Evolutionary conservation across 148 eudicot genomes (phyloP), one percentile per base, ranked within the genome.

Genomic region (Camellia lanceoleosa): DNA sequence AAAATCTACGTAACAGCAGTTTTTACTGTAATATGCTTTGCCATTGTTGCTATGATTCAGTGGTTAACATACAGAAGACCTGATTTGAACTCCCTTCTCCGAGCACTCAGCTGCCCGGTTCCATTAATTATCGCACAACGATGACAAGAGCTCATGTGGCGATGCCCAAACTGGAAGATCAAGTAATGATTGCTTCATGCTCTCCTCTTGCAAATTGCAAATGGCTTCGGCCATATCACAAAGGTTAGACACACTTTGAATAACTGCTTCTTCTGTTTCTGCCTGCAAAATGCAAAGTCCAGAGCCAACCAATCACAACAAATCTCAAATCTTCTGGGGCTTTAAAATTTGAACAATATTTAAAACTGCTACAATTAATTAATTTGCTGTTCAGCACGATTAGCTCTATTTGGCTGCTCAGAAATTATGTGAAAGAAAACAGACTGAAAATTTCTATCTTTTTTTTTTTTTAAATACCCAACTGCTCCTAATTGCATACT

Each of bases 161-260:
- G 89, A 85, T 43, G 71, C 66, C 97, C 97, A 92, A 47, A 91
- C 69, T 0, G 91, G 91, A 68, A 92, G 90, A 81, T 91, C 86
- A 30, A 86, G 23, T 30, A 88, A 78, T 20, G 78, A 80, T 46
- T 84, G 84, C 61, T 78, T 88, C 52, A 46, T 52, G 61, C 69
- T 84, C 70, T 92, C 89, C 71, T 93, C 94, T 19, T 89, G 84
- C 61, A 78, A 82, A 69, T 73, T 78, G 73, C 92, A 90, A 49
- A 93, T 62, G 68, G 87, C 86, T 78, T 93, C 92, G 1, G 90
- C 92, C 71, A 84, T 82, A 77, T 91, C 91, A 75, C 97, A 93
- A 38, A 93, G 87, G 47, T 85, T 84, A 10, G 90, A 82, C 62
- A 88, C 78, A 41, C 85, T 80, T 30, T 67, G 77, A 63, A 93